phyloP scores from a whole-genome alignment of 176 grass and related monocot genomes.

The Aegilops speltoides region DNA sequence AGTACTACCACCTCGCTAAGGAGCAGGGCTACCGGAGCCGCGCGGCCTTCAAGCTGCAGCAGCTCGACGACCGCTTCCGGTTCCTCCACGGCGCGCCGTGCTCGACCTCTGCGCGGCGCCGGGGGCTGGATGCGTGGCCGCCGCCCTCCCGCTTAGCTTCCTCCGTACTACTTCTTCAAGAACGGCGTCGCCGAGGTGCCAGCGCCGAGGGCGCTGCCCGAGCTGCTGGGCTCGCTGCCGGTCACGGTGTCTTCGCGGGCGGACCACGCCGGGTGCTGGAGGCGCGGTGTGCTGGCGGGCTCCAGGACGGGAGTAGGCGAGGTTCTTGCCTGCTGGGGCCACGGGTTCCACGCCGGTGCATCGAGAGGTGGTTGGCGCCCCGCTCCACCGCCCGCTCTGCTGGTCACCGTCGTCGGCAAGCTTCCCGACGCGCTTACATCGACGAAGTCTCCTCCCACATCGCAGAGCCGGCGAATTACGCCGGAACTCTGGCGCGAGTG shows the following conservation, averaged over 20 bases:
- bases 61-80: too few relatives aligned
- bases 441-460: constrained; percentile 29
- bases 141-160: background rate
- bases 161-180: background rate
- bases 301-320: constrained; percentile 46
- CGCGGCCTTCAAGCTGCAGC: too few relatives aligned
- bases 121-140: too few relatives aligned
- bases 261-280: constrained; percentile 11
- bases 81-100: too few relatives aligned
- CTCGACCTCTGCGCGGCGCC: too few relatives aligned
- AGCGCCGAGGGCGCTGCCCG: background rate
- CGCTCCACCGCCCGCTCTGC: constrained; percentile 60
- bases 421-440: background rate
- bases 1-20: too few relatives aligned
- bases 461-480: constrained; percentile 44
- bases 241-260: constrained; percentile 29
- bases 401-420: constrained; percentile 46
- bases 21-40: too few relatives aligned
- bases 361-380: constrained; percentile 48
- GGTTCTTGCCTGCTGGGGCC: constrained; percentile 52
- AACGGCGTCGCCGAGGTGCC: background rate
- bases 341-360: constrained; percentile 67
- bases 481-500: constrained; percentile 52
- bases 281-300: constrained; percentile 59
- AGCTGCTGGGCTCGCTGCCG: constrained; percentile 40